phyloP scores from a whole-genome alignment of 2,329 filamentous ascomycete species.

The Talaromyces islandicus region DNA sequence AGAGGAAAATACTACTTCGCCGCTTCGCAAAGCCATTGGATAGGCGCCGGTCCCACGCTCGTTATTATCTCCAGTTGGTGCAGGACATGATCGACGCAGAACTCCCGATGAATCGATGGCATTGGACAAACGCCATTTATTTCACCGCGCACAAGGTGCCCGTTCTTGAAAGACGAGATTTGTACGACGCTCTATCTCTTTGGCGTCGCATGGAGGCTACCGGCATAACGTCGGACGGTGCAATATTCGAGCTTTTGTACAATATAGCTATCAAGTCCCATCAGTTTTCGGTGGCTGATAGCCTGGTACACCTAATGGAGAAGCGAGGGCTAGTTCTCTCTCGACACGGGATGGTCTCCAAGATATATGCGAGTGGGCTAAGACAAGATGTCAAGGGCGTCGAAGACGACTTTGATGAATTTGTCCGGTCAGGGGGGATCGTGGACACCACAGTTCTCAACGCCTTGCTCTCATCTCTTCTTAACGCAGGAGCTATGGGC shows the following conservation, averaged over 20 bases:
- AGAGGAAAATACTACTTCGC: conserved; percentile 61
- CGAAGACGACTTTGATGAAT: conserved; percentile 69
- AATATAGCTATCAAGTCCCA: conserved; percentile 80
- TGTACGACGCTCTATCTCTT: conserved; percentile 64
- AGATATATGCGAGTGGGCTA: conserved; percentile 80
- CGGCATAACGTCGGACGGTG: conserved; percentile 59
- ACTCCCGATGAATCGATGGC: conserved; percentile 58
- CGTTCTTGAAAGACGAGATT: conserved; percentile 51
- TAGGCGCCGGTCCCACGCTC: conserved; percentile 52
- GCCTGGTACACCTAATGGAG: conserved; percentile 76
- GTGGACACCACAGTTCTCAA: conserved; percentile 85
- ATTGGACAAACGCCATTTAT: conserved; percentile 82
- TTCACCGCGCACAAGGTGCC: conserved; percentile 69
- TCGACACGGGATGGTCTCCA: conserved; percentile 72
- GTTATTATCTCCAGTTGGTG: conserved; percentile 72
- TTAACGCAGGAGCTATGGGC: conserved; percentile 67
- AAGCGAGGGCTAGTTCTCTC: conserved; percentile 62
- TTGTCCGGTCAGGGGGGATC: conserved; percentile 79
- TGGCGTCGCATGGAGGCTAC: conserved; percentile 88
- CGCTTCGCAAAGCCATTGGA: conserved; percentile 55
- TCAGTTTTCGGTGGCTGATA: conserved; percentile 77
- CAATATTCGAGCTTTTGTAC: conserved; percentile 93
- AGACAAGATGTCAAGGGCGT: conserved; percentile 67
- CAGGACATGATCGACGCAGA: conserved; percentile 74
- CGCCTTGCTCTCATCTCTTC: conserved; percentile 71